These are phyloP conservation scores for Ambrosia hybrid DNA, from an alignment of 140 eudicot genomes.

Conservation along the genomic window DNA sequence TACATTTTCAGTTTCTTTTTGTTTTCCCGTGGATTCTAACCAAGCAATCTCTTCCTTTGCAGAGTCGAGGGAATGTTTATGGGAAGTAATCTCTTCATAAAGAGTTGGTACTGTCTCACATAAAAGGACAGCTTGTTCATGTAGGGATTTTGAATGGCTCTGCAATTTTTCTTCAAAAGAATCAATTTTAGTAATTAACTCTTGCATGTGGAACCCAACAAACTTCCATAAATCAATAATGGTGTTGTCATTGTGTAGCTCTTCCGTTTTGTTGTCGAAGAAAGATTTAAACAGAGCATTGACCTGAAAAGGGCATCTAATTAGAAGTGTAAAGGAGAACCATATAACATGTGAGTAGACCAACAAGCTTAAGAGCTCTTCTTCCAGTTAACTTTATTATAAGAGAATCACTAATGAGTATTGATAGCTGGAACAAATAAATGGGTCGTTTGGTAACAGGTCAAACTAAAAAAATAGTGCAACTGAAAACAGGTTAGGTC, in stretches of 20 bases:
- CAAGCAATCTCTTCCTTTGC: slow-evolving; percentile 47
- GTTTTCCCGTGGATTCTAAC: slow-evolving; percentile 48
- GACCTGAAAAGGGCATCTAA: slow-evolving; percentile 32
- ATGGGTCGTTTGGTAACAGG: too few species aligned
- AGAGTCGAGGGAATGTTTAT: slow-evolving; percentile 44
- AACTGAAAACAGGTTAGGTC: too few species aligned
- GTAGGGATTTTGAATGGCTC: slow-evolving; percentile 44
- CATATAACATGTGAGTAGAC: neutral
- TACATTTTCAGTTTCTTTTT: slow-evolving; percentile 56
- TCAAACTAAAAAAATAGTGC: too few species aligned
- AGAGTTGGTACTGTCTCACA: slow-evolving; percentile 41
- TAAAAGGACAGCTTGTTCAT: slow-evolving; percentile 44
- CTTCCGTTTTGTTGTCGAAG: slow-evolving; percentile 36
- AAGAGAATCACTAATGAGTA: too few species aligned
- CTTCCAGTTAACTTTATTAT: too few species aligned
- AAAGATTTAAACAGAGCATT: slow-evolving; percentile 15
- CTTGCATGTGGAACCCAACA: slow-evolving; percentile 43
- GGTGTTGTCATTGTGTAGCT: slow-evolving; percentile 28
- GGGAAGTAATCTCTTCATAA: slow-evolving; percentile 45
- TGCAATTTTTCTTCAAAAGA: slow-evolving; percentile 47
- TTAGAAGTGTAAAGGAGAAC: slow-evolving; percentile 20
- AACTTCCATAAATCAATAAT: slow-evolving; percentile 37
- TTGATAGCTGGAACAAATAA: too few species aligned
- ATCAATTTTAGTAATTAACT: slow-evolving; percentile 36
- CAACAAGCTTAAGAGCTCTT: too few species aligned